Evolutionary conservation across 441 rosid genomes (phyloP).

Genomic region (Biscutella laevigata): DNA sequence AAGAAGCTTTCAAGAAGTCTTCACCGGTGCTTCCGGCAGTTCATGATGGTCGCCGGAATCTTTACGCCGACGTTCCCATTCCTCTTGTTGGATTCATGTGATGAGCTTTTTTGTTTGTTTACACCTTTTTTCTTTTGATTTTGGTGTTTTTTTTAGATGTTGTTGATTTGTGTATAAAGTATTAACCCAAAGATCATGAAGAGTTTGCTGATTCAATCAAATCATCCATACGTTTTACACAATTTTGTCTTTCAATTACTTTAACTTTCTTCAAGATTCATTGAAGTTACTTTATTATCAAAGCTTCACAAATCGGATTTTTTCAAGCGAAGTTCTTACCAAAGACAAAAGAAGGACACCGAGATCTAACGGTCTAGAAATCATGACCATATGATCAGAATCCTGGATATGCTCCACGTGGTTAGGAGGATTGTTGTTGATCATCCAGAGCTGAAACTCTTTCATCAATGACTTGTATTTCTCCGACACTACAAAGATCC

Average conservation of each 20-base stretch:
- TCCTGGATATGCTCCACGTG: conserved; percentile 31
- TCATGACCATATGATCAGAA: conserved; percentile 51
- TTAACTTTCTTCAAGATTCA: too few relatives aligned
- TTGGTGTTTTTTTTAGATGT: conserved; percentile 9
- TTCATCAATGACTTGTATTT: conserved; percentile 27
- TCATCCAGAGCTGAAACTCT: conserved; percentile 36
- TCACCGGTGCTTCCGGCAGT: conserved; percentile 1
- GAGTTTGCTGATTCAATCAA: conserved; percentile 23
- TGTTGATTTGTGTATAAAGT: conserved; percentile 19
- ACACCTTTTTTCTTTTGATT: background rate
- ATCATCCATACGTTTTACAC: background rate
- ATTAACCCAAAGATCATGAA: conserved; percentile 5
- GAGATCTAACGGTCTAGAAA: conserved; percentile 29
- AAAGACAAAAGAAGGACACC: conserved; percentile 16
- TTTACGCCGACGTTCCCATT: conserved; percentile 12
- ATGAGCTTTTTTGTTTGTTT: conserved; percentile 5
- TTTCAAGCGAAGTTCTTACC: conserved; percentile 19
- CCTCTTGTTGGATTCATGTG: conserved; percentile 47
- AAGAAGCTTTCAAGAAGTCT: conserved; percentile 28
- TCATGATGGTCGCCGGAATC: conserved; percentile 14
- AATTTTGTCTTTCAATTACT: too few relatives aligned
- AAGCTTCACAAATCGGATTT: too few relatives aligned
- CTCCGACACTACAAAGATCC: conserved; percentile 33
- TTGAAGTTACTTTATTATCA: too few relatives aligned
- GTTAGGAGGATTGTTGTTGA: conserved; percentile 39